Percentiles rank a stretch among this genome's conserved stretches.
Evolutionary conservation across 148 eudicot genomes (phyloP).

Genomic region (Amaranthus hypochondriacus): DNA sequence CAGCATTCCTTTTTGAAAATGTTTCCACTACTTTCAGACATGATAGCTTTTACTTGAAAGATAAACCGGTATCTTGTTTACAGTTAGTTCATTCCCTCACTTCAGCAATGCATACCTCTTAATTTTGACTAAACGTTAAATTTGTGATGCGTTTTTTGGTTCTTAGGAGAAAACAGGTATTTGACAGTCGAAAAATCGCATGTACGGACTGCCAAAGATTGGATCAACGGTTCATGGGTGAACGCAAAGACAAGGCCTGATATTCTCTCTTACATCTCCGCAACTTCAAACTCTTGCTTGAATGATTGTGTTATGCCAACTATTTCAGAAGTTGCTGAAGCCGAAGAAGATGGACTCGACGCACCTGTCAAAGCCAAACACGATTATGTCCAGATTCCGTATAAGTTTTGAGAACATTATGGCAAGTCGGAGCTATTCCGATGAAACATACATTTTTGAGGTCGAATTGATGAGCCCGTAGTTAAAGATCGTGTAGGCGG

Average conservation of each 20-base stretch:
- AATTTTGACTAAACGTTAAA: neutral
- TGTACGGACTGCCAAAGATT: slow-evolving; percentile 60
- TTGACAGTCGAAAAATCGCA: slow-evolving; percentile 30
- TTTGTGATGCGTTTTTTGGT: neutral
- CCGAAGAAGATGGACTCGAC: slow-evolving; percentile 11
- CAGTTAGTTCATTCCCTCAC: too few relatives aligned
- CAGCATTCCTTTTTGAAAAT: too few relatives aligned
- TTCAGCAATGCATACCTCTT: neutral
- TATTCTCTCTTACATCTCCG: slow-evolving; percentile 28
- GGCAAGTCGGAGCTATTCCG: neutral
- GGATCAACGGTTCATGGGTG: slow-evolving; percentile 64
- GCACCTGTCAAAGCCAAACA: neutral
- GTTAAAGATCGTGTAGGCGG: neutral
- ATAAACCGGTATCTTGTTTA: too few relatives aligned
- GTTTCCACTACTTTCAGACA: too few relatives aligned
- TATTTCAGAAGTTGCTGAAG: slow-evolving; percentile 21
- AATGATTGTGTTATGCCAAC: slow-evolving; percentile 11
- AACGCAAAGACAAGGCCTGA: slow-evolving; percentile 43
- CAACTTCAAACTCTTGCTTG: slow-evolving; percentile 14
- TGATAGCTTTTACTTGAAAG: too few relatives aligned
- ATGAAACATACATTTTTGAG: neutral
- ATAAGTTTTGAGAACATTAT: neutral
- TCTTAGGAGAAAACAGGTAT: slow-evolving; percentile 58
- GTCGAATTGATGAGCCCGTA: neutral
- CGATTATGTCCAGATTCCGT: neutral